phyloP scores from a whole-genome alignment of 192 early-diverging fungal genomes.

The Coemansia sp. region DNA sequence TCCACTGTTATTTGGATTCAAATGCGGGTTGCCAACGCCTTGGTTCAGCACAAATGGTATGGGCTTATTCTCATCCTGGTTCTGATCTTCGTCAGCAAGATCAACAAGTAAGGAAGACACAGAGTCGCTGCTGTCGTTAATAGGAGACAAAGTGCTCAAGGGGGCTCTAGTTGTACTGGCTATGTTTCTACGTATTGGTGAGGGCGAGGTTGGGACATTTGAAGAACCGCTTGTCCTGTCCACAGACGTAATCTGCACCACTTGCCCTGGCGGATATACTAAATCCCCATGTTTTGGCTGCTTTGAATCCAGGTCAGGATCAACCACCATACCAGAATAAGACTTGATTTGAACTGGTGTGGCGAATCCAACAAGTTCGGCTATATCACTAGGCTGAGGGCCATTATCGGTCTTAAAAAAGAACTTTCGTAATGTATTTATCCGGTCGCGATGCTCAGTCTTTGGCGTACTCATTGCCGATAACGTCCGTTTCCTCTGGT shows the following conservation, averaged over 20 bases:
- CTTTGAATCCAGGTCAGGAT: slow-evolving; percentile 10
- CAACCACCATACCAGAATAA: slow-evolving; percentile 15
- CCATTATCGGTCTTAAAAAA: slow-evolving; percentile 14
- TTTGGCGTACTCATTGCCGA: not conserved
- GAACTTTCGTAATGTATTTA: slow-evolving; percentile 35
- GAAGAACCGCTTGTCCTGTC: slow-evolving; percentile 5
- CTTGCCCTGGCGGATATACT: slow-evolving; percentile 10
- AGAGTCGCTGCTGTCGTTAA: slow-evolving; percentile 8
- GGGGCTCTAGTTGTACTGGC: not conserved
- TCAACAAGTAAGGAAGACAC: slow-evolving; percentile 22
- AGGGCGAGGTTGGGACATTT: slow-evolving; percentile 27
- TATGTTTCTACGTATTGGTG: slow-evolving; percentile 12
- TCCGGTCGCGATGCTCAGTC: slow-evolving; percentile 27
- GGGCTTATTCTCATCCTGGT: slow-evolving; percentile 16
- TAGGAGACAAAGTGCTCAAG: not conserved
- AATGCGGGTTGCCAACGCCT: slow-evolving; percentile 6
- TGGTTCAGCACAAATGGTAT: slow-evolving; percentile 30
- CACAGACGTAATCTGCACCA: slow-evolving; percentile 39
- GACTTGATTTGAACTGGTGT: slow-evolving; percentile 5
- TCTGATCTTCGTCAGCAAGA: slow-evolving; percentile 6
- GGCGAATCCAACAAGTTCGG: not conserved
- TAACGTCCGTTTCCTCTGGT: slow-evolving; percentile 11
- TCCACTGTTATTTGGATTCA: slow-evolving; percentile 9
- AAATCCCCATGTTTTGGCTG: not conserved
- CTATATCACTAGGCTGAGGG: not conserved